These are phyloP conservation scores for Diaporthe citri DNA, from an alignment of 2,329 filamentous ascomycete genomes.

Conservation along the genomic window DNA sequence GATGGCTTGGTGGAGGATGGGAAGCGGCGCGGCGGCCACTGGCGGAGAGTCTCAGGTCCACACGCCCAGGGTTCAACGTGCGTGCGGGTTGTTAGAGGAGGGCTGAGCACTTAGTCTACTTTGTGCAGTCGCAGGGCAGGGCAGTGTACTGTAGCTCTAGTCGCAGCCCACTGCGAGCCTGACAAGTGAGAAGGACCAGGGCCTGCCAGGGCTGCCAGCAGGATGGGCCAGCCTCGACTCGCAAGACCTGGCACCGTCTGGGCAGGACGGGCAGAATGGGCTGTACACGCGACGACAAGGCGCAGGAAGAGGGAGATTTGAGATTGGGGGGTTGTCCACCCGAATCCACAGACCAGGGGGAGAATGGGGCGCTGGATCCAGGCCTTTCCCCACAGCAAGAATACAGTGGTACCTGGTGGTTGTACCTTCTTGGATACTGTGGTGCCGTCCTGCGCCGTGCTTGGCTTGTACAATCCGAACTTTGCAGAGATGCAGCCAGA, in stretches of 20 bases:
- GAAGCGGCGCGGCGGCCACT: conserved; percentile 1
- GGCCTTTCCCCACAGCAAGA: conserved; percentile 18
- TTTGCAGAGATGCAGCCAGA: neutral
- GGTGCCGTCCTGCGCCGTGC: neutral
- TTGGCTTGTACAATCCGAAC: conserved; percentile 6
- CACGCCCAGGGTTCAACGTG: conserved; percentile 5
- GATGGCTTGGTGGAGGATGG: conserved; percentile 18
- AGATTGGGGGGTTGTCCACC: conserved; percentile 28
- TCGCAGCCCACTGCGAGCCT: neutral
- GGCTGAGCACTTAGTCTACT: conserved; percentile 27
- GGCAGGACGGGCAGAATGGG: neutral
- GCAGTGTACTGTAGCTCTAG: neutral
- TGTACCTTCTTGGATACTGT: neutral
- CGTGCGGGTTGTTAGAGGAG: conserved; percentile 5
- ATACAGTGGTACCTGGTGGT: conserved; percentile 12
- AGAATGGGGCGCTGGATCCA: conserved; percentile 27
- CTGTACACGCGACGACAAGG: conserved; percentile 24
- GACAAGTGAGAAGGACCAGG: conserved; percentile 7
- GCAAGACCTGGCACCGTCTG: conserved; percentile 16
- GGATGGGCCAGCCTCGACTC: conserved; percentile 14
- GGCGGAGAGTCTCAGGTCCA: conserved; percentile 18
- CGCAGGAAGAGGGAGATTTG: conserved; percentile 28
- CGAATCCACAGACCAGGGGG: conserved; percentile 23
- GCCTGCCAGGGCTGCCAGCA: neutral
- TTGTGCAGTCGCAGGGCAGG: neutral